A percentile compares a stretch with the other conserved stretches of the same genome.
Evolutionary conservation across 2,329 filamentous ascomycete genomes (phyloP).

Genomic region (Claviceps sp.): DNA sequence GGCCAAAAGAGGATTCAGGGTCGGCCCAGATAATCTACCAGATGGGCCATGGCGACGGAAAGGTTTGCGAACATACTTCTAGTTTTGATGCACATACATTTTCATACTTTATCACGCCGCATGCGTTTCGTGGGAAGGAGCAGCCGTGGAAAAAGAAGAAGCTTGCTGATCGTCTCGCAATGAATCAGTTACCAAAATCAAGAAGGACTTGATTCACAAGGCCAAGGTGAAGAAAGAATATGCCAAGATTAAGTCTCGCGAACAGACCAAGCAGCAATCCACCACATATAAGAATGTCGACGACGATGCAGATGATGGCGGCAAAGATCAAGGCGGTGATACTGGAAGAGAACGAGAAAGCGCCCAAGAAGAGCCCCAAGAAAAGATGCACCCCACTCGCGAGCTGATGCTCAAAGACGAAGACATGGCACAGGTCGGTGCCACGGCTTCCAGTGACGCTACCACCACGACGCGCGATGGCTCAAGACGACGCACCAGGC

Average conservation of each 20-base stretch:
- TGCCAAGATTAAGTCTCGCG: conserved; percentile 60
- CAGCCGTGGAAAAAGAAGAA: too few species aligned
- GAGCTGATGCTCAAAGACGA: conserved; percentile 28
- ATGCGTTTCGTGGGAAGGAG: not conserved
- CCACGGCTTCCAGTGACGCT: conserved; percentile 4
- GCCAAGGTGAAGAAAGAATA: conserved; percentile 90
- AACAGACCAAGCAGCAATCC: conserved; percentile 16
- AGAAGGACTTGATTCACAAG: conserved; percentile 76
- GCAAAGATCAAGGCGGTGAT: conserved; percentile 6
- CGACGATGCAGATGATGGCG: conserved; percentile 6
- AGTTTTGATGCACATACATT: not conserved
- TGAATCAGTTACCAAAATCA: conserved; percentile 61
- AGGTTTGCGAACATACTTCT: conserved; percentile 21
- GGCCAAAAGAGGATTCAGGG: conserved; percentile 59
- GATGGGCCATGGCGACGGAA: conserved; percentile 83
- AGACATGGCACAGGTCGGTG: conserved; percentile 20
- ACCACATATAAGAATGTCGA: conserved; percentile 8
- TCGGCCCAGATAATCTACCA: conserved; percentile 81
- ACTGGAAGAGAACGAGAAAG: conserved; percentile 7
- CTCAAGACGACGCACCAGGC: conserved; percentile 20
- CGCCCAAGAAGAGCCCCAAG: not conserved
- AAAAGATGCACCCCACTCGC: conserved; percentile 23
- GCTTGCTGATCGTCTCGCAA: conserved; percentile 21
- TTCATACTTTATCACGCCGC: not conserved
- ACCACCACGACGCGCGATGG: conserved; percentile 15